Base-by-base conservation (phyloP, 1,284 basidiomycete genomes). In the Cronartium ribicola region DNA sequence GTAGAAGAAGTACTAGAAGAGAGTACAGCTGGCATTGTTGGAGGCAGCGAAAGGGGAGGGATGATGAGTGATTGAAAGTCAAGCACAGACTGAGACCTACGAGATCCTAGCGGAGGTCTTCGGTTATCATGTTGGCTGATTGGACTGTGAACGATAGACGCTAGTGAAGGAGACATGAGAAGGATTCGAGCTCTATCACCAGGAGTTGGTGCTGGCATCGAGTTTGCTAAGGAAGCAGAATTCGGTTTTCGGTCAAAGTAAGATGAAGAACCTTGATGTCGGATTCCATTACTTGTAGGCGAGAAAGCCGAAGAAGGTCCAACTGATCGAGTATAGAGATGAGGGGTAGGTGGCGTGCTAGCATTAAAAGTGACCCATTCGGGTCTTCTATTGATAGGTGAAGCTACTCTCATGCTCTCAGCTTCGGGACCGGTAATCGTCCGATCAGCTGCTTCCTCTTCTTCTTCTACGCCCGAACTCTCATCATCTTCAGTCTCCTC, bases 131-230 rank as follows among this genome's bases (percentile, higher is more conserved):
- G 29, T 5, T 39, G 17, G 17, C 22, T 43, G 40, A 37, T 14
- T 46, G 46, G 14, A 62, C 51, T 57, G 13, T 57, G 51, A 14
- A 55, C 48, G 2, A 57, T 57, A n/a, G 61, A 57, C 40, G 70
- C 43, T 6, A 55, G 13, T 6, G 70, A 40, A 10, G 71, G 43
- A 4, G 71, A 62, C 37, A 66, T 22, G 7, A 74, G 71, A 14
- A 74, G 20, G 4, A 48, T 29, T 22, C 71, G 43, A 36, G 71
- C 71, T n/a, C 71, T 64, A 46, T 67, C 64, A 40, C 41, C 65
- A 14, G 65, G 64, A 3, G 71, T 66, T 39, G 29, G 46, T 43
- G 22, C n/a, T 17, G 62, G 29, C 2, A 29, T 8, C 55, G 63
- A 39, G 20, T 39, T 69, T 48, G 48, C 36, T 62, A 37, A 37